Evolutionary conservation across 805 yeast species (phyloP).

Genomic region (Candida loeiensis): DNA sequence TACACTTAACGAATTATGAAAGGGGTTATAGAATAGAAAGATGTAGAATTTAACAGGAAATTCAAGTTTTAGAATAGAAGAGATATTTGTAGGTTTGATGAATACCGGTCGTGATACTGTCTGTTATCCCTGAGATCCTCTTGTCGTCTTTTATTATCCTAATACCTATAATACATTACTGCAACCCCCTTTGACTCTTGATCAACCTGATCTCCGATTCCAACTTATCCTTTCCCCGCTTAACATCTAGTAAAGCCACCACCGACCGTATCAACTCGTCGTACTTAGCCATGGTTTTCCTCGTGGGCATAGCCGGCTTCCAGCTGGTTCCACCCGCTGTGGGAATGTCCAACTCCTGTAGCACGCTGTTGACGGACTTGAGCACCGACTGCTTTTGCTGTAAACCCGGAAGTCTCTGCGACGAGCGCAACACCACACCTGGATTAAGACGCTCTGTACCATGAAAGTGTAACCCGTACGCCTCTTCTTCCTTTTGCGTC

Average conservation of each 20-base stretch:
- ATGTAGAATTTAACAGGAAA: background rate
- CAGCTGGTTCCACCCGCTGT: conserved; percentile 45
- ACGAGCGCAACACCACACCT: conserved; percentile 80
- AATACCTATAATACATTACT: conserved; percentile 16
- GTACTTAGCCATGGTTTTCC: conserved; percentile 68
- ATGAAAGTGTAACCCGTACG: conserved; percentile 79
- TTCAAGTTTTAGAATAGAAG: too few relatives aligned
- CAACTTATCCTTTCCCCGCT: conserved; percentile 81
- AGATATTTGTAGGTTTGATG: too few relatives aligned
- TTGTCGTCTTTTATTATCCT: too few relatives aligned
- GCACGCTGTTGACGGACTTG: conserved; percentile 65
- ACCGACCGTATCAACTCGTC: conserved; percentile 72
- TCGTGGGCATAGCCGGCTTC: conserved; percentile 87
- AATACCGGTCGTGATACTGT: too few relatives aligned
- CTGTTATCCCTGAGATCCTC: too few relatives aligned
- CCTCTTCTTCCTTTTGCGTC: conserved; percentile 74
- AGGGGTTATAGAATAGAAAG: background rate
- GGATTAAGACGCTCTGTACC: conserved; percentile 64
- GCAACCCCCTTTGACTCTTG: conserved; percentile 39
- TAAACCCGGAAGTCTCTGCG: conserved; percentile 43
- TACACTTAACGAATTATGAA: background rate
- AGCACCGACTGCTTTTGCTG: conserved; percentile 65
- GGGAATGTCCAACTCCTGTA: conserved; percentile 79
- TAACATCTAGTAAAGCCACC: conserved; percentile 71
- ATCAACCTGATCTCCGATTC: conserved; percentile 64